phyloP scores from a whole-genome alignment of 2,329 filamentous ascomycete species.

The Hypoxylon sp. region DNA sequence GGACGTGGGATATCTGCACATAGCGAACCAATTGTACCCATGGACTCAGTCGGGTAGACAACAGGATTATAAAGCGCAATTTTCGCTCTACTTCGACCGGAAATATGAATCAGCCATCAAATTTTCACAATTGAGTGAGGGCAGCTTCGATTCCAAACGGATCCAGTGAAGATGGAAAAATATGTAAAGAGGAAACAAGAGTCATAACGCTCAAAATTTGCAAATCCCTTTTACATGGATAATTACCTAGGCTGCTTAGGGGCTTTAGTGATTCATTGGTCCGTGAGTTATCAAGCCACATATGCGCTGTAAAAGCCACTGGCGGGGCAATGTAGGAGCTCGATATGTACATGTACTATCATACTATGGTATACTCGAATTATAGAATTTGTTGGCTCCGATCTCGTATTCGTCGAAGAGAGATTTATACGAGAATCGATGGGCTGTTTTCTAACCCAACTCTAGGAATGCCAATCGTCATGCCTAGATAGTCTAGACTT shows the following conservation, averaged over 20 bases:
- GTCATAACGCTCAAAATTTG: conserved; percentile 17
- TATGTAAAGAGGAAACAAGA: conserved; percentile 58
- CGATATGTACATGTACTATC: neutral
- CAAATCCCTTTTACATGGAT: conserved; percentile 15
- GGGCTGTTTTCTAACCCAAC: conserved; percentile 25
- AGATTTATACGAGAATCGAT: conserved; percentile 23
- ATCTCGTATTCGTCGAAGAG: conserved; percentile 30
- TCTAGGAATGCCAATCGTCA: conserved; percentile 19
- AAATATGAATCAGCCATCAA: conserved; percentile 62
- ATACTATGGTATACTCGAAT: neutral
- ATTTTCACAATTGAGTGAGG: conserved; percentile 54
- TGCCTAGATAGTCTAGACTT: conserved; percentile 38
- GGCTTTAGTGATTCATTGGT: conserved; percentile 33
- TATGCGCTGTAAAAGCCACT: conserved; percentile 6
- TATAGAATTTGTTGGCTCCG: neutral
- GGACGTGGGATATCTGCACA: conserved; percentile 66
- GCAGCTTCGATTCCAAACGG: conserved; percentile 53
- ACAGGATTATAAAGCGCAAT: conserved; percentile 74
- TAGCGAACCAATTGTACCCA: conserved; percentile 73
- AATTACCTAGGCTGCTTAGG: conserved; percentile 34
- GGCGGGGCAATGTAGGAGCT: conserved; percentile 8
- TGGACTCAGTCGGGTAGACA: conserved; percentile 60
- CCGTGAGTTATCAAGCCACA: conserved; percentile 21
- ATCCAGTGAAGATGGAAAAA: conserved; percentile 63
- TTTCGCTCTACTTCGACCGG: conserved; percentile 68